These are phyloP conservation scores for Yamadazyma atmosphaerica DNA, from an alignment of 1,139 yeast genomes.

Conservation along the genomic window DNA sequence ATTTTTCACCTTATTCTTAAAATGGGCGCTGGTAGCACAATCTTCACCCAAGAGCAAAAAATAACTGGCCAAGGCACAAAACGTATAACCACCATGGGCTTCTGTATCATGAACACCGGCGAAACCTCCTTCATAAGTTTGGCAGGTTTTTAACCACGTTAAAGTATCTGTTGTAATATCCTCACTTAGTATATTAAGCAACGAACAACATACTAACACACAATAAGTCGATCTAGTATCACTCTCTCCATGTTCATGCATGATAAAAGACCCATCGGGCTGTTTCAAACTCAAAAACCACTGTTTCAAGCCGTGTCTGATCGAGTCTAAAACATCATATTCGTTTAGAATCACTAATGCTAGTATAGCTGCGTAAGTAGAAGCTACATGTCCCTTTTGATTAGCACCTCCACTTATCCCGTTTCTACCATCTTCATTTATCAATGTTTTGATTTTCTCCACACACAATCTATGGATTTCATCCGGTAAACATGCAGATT, in stretches of 20 bases:
- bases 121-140: conserved; percentile 94
- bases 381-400: conserved; percentile 82
- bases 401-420: conserved; percentile 86
- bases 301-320: conserved; percentile 41
- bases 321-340: conserved; percentile 25
- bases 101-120: conserved; percentile 81
- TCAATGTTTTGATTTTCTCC: conserved; percentile 22
- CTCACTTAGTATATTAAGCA: conserved; percentile 63
- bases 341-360: conserved; percentile 59
- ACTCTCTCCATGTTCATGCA: conserved; percentile 78
- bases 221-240: conserved; percentile 91
- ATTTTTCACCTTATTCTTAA: conserved; percentile 16
- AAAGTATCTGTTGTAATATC: conserved; percentile 56
- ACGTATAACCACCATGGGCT: conserved; percentile 97
- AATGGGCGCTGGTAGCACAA: conserved; percentile 15
- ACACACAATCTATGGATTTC: conserved; percentile 13
- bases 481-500: conserved; percentile 4
- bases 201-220: conserved; percentile 70
- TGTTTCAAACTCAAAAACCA: conserved; percentile 73
- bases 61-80: conserved; percentile 80
- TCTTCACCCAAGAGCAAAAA: conserved; percentile 40
- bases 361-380: conserved; percentile 77
- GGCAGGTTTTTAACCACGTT: conserved; percentile 70
- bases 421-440: conserved; percentile 44
- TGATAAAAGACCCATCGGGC: conserved; percentile 69